These are phyloP conservation scores for Tritrichomonas musculus DNA, from an alignment of 208 protist species.

Conservation along the genomic window DNA sequence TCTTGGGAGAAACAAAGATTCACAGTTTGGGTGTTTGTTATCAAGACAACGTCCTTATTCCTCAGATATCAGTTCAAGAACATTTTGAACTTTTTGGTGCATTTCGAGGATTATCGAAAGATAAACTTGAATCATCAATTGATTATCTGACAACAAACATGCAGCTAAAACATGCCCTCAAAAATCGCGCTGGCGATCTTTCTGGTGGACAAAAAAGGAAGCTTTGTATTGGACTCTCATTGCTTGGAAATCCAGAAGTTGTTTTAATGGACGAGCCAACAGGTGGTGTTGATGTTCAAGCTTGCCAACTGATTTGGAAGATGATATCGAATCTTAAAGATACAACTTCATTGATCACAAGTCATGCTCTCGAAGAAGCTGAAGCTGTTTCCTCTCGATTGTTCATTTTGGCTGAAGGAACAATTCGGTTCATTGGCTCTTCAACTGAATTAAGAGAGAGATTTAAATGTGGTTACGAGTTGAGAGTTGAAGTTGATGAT, in stretches of 20 bases:
- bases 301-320: not conserved
- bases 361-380: not conserved
- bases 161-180: not conserved
- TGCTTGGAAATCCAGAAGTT: not conserved
- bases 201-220: not conserved
- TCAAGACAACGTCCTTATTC: not conserved
- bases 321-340: not conserved
- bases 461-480: not conserved
- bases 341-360: not conserved
- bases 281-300: not conserved
- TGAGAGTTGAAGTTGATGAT: not conserved
- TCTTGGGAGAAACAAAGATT: not conserved
- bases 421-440: not conserved
- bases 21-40: not conserved
- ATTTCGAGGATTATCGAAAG: not conserved
- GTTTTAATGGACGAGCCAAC: not conserved
- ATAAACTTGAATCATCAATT: not conserved
- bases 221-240: not conserved
- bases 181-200: not conserved
- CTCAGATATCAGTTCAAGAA: not conserved
- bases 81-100: not conserved
- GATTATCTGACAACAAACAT: not conserved
- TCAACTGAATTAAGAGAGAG: not conserved
- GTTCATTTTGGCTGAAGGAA: not conserved
- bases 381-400: not conserved